Base-by-base conservation (phyloP, 805 yeast species). In the Candida maris region DNA sequence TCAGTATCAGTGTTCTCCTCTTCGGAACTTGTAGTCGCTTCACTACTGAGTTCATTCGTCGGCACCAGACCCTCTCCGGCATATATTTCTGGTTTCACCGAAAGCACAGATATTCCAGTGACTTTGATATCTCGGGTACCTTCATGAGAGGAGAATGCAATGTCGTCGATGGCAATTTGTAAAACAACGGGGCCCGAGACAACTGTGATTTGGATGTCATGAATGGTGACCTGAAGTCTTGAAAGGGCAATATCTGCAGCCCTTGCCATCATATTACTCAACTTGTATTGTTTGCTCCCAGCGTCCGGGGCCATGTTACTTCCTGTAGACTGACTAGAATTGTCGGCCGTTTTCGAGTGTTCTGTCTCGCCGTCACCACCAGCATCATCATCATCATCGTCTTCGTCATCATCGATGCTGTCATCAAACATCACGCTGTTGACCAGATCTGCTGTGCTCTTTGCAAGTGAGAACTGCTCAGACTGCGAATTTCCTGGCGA, bases 401-500 rank as follows among this genome's bases (percentile, higher is more conserved):
- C 57, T 12, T 46, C 56, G 15, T 61, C 67, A 13, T 59, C 59
- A 20, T 61, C 57, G 15, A 63, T 62, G 17, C 52, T 50, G 38
- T 70, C 74, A 12, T 67, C 71, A 30, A 75, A 54, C 54, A 72
- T 65, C 16, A 76, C 65, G 30, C 80, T 75, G 44, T 71, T 73
- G 3, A 93, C 87, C 37, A 87, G 65, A 48, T 82, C 86, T 16
- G 81, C 79, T 0, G 91, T 80, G 39, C 93, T 82, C 49, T 79
- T 82, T 0, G 85, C 79, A 38, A 85, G 57, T 38, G 79, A 76
- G 38, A 75, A 75, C 39, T 63, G 48, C 12, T 42, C 54, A 5
- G 24, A 54, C 48, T 14, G 56, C 42, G 42, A 57, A 62, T 30
- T 59, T 39, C 30, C 59, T 16, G 42, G 32, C 21, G 48, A 35